Evolutionary conservation across 2,329 filamentous ascomycete species (phyloP).

Genomic region (Fusarium sororula): DNA sequence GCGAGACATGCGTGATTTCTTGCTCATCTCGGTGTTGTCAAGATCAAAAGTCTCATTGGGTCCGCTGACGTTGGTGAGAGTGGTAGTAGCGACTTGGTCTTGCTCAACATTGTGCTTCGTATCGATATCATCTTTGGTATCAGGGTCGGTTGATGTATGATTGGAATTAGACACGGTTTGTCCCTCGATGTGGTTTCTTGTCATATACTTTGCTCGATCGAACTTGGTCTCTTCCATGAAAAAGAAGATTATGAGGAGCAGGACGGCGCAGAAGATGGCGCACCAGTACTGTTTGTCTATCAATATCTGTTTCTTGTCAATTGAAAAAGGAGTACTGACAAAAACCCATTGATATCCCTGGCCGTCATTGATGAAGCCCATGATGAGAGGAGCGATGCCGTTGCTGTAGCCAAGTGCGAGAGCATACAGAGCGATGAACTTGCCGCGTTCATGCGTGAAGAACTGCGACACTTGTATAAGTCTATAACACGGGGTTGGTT

Average conservation of each 20-base stretch:
- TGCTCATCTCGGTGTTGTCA: not conserved
- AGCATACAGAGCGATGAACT: not conserved
- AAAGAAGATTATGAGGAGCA: not conserved
- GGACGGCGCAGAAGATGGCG: not conserved
- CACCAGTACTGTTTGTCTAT: not conserved
- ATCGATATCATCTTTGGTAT: not conserved
- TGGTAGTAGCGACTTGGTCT: not conserved
- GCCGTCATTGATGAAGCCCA: not conserved
- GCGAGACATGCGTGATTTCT: not conserved
- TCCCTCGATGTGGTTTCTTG: not conserved
- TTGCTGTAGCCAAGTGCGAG: not conserved
- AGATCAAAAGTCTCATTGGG: fast-evolving
- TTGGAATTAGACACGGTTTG: fast-evolving
- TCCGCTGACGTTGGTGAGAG: not conserved
- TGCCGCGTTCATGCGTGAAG: not conserved
- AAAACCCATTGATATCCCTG: not conserved
- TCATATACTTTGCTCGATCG: not conserved
- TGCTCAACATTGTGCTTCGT: not conserved
- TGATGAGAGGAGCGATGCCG: not conserved
- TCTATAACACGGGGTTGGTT: fast-evolving
- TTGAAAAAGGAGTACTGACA: not conserved
- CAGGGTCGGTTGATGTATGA: fast-evolving
- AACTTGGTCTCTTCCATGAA: not conserved
- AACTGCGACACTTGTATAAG: not conserved
- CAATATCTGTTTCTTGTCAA: too few species aligned